These are phyloP conservation scores for Phytophthora megakarya DNA, from an alignment of 352 stramenopile genomes.

Conservation along the genomic window DNA sequence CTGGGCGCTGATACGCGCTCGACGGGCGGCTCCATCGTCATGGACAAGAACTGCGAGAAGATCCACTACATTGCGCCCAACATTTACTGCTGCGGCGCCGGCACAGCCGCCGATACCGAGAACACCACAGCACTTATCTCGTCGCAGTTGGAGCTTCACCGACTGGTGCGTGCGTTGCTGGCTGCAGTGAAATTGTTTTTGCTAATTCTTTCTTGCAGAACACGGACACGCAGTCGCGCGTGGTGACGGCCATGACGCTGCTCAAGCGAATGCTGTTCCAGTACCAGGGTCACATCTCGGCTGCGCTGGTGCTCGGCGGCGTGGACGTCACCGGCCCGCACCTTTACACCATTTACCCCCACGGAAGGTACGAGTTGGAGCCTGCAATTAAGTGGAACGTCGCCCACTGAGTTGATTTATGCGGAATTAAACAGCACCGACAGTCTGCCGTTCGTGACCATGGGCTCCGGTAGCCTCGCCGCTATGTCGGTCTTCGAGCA, in stretches of 20 bases:
- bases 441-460: conserved; percentile 98
- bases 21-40: conserved; percentile 94
- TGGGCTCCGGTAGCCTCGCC: conserved; percentile 97
- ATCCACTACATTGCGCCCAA: conserved; percentile 99
- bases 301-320: conserved; percentile 97
- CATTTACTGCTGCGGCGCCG: conserved; percentile 98
- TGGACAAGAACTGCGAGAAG: conserved; percentile 99
- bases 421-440: conserved; percentile 70
- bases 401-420: conserved; percentile 1
- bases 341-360: conserved; percentile 98
- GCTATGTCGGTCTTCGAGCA: conserved; percentile 98
- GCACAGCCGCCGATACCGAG: conserved; percentile 98
- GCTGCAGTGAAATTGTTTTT: conserved; percentile 7
- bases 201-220: conserved; percentile 48
- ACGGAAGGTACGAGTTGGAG: conserved; percentile 75
- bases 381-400: neutral
- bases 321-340: conserved; percentile 95
- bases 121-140: conserved; percentile 87
- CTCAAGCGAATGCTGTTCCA: conserved; percentile 98
- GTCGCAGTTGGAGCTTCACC: conserved; percentile 95
- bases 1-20: conserved; percentile 98
- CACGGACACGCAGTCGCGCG: conserved; percentile 86
- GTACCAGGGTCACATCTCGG: conserved; percentile 96
- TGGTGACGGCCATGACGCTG: conserved; percentile 97
- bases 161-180: conserved; percentile 73